A percentile compares a stretch with the other conserved stretches of the same genome.
These are phyloP conservation scores for Phaseolus lunatus DNA, from an alignment of 306 rosid genomes.

Conservation along the genomic window DNA sequence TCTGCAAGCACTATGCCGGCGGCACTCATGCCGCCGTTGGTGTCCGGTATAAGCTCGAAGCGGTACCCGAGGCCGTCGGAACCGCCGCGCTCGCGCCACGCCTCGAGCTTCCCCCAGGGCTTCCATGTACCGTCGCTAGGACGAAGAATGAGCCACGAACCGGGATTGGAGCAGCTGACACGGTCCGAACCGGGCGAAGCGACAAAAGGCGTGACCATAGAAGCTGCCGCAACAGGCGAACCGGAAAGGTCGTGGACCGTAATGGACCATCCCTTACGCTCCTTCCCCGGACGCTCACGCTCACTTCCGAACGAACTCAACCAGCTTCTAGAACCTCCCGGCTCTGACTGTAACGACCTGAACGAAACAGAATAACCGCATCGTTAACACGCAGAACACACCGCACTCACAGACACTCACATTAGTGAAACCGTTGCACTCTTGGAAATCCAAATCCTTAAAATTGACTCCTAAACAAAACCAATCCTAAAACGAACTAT, in stretches of 20 bases:
- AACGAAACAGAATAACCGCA: constrained; percentile 35
- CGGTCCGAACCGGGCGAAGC: constrained; percentile 78
- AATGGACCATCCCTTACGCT: constrained; percentile 78
- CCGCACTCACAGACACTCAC: background rate
- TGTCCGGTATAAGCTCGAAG: constrained; percentile 70
- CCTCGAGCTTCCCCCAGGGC: constrained; percentile 78
- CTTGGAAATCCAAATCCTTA: constrained; percentile 9
- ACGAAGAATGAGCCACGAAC: constrained; percentile 77
- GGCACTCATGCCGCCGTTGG: constrained; percentile 61
- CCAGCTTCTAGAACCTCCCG: constrained; percentile 61
- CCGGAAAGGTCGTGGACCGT: constrained; percentile 82
- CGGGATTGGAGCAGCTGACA: constrained; percentile 77
- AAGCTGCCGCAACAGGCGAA: constrained; percentile 76
- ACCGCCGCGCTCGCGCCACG: constrained; percentile 81
- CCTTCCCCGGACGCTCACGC: constrained; percentile 73
- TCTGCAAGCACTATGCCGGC: constrained; percentile 74
- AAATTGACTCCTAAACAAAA: constrained; percentile 19
- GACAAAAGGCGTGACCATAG: constrained; percentile 78
- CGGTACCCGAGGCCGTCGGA: constrained; percentile 73
- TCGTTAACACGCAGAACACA: constrained; percentile 7
- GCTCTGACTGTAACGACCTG: constrained; percentile 68
- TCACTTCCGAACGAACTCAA: constrained; percentile 75
- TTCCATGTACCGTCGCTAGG: constrained; percentile 77
- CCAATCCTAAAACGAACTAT: background rate
- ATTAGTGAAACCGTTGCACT: constrained; percentile 24